A percentile compares a stretch with the other conserved stretches of the same genome.
These are phyloP conservation scores for Zarea fungicola DNA, from an alignment of 2,329 filamentous ascomycete species.

Conservation along the genomic window DNA sequence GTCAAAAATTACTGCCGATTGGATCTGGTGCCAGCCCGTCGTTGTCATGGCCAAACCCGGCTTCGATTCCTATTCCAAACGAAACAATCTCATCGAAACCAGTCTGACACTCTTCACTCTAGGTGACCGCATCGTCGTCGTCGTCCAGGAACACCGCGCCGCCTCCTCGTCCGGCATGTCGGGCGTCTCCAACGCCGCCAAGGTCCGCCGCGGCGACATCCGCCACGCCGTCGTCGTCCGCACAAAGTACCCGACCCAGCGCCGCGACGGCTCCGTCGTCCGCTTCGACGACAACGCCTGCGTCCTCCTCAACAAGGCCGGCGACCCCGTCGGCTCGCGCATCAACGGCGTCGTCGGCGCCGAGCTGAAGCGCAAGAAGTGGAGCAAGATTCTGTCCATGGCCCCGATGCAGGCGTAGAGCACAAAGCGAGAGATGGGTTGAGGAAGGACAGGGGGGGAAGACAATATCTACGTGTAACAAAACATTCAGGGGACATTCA, in stretches of 20 bases:
- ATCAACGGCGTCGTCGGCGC: conserved; percentile 88
- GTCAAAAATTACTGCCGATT: no score
- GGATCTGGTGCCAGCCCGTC: no score
- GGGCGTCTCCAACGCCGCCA: conserved; percentile 70
- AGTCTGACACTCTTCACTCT: conserved; percentile 1
- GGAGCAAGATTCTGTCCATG: conserved; percentile 97
- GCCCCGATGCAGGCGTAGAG: conserved; percentile 68
- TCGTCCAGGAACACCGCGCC: conserved; percentile 93
- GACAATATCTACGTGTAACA: background rate
- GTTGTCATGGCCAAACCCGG: no score
- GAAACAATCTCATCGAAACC: background rate
- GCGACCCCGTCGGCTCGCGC: conserved; percentile 89
- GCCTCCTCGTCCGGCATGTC: conserved; percentile 67
- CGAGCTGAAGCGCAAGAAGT: conserved; percentile 86
- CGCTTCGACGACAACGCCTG: conserved; percentile 98
- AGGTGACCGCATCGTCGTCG: conserved; percentile 96
- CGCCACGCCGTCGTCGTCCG: conserved; percentile 93
- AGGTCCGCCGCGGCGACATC: conserved; percentile 94
- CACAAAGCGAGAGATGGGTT: background rate
- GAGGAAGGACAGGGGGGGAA: background rate
- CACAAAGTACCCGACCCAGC: conserved; percentile 79
- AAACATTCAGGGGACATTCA: background rate
- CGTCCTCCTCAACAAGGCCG: conserved; percentile 93
- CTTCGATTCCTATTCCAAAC: background rate
- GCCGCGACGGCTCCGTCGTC: conserved; percentile 83